A percentile compares a stretch with the other conserved stretches of the same genome.
Evolutionary conservation across 1,284 basidiomycete species (phyloP).

Genomic region (Cryptococcus jaspeensis): DNA sequence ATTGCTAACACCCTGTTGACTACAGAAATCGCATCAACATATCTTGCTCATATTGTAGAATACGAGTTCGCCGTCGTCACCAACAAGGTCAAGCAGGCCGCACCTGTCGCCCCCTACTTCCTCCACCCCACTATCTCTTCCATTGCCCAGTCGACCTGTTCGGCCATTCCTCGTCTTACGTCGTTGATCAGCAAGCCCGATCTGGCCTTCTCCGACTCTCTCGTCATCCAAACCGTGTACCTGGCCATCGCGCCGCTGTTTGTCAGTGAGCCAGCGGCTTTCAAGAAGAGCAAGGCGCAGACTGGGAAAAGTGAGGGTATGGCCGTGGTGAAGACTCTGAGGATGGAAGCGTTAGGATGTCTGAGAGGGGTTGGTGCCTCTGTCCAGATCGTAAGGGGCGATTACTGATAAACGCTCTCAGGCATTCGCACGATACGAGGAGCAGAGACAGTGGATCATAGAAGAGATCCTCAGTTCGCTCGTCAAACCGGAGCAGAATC

Average conservation of each 20-base stretch:
- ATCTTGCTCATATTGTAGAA: constrained; percentile 60
- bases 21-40: constrained; percentile 51
- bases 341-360: constrained; percentile 75
- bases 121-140: constrained; percentile 57
- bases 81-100: constrained; percentile 14
- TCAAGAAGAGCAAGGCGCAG: constrained; percentile 56
- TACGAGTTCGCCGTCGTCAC: constrained; percentile 49
- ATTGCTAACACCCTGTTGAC: not conserved
- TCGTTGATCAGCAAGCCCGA: constrained; percentile 53
- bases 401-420: constrained; percentile 37
- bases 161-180: constrained; percentile 45
- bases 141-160: constrained; percentile 65
- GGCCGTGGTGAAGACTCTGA: constrained; percentile 68
- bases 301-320: constrained; percentile 62
- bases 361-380: constrained; percentile 68
- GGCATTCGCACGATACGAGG: constrained; percentile 85
- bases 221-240: constrained; percentile 87
- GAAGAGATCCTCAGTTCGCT: constrained; percentile 89
- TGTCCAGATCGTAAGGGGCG: constrained; percentile 1
- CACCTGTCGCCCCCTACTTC: constrained; percentile 32
- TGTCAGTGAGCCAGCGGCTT: constrained; percentile 61
- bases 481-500: constrained; percentile 82
- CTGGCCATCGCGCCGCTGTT: constrained; percentile 91
- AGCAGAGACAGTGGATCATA: constrained; percentile 91
- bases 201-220: constrained; percentile 73